Base-by-base conservation (phyloP, 352 stramenopile genomes). In the Halophytophthora batemanensis region DNA sequence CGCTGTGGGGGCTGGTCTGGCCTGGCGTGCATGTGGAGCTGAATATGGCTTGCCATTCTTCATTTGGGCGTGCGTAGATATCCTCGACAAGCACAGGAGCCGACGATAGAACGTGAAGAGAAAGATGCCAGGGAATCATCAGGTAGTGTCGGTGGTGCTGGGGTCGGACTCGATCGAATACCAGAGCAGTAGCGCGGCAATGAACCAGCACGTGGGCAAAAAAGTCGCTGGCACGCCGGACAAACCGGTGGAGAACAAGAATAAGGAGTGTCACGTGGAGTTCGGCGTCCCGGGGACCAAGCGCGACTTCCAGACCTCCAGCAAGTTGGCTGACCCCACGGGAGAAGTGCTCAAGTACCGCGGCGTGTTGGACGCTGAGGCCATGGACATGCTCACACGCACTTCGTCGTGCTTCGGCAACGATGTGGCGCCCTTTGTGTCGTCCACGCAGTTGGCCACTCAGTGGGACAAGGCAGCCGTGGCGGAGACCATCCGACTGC, bases 261-360 rank as follows among this genome's bases (percentile, higher is more conserved):
- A 87, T 51, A 88, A 83, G 53, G 46, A 76, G 41, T 87, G 63
- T 22, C 71, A 86, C 40, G 75, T 88, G 15, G 59, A 86, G 36
- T 86, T 88, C 53, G 80, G 80, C 13, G 71, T 86, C 29, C 68
- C 66, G 8, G 75, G 74, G 10, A 77, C 58, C 28, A 86, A 85
- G 48, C 74, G 73, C 29, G 64, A 84, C 15, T 91, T 86, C 17
- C 64, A 55, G 6, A 77, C 56, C n/a, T 71, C 69, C 21, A 86
- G 67, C 43, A 77, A 66, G 48, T 66, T 82, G 31, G 45, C 65
- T 17, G 66, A 90, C 22, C 74, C 82, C 39, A 87, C 77, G 2
- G 77, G 76, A 6, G 65, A 90, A 56, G 45, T 90, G 17, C 63
- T 77, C 17, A 87, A 78, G 52, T 92, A 88, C 56, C 74, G 55